Evolutionary conservation across 345 rosid species (phyloP).

Genomic region (Lepidium aucheri): DNA sequence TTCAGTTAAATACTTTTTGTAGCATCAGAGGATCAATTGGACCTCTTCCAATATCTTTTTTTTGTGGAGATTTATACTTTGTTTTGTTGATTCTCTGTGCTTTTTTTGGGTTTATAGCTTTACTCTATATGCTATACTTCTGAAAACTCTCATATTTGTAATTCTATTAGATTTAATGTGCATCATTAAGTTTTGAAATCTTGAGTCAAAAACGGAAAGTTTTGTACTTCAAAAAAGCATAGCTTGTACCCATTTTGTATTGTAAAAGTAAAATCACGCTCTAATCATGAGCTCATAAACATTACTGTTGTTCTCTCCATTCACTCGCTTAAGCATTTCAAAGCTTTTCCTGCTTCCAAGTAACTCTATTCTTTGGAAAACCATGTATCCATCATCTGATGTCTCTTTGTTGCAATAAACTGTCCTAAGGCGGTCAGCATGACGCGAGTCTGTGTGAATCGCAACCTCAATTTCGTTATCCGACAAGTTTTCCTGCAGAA

Average conservation of each 20-base stretch:
- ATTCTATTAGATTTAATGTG: constrained; percentile 1
- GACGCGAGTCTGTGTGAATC: constrained; percentile 81
- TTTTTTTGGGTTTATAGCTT: background rate
- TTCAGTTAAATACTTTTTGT: constrained; percentile 25
- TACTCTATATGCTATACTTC: constrained; percentile 10
- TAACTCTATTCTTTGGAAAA: constrained; percentile 62
- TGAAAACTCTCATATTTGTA: constrained; percentile 17
- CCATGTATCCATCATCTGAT: constrained; percentile 32
- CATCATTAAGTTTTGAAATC: background rate
- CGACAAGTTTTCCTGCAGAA: constrained; percentile 63
- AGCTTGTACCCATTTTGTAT: background rate
- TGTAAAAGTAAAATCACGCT: constrained; percentile 32
- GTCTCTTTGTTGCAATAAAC: constrained; percentile 53
- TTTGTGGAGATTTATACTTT: constrained; percentile 4
- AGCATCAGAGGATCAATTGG: constrained; percentile 16
- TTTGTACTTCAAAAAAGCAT: background rate
- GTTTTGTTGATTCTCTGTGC: constrained; percentile 18
- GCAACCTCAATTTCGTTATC: constrained; percentile 58
- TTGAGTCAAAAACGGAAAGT: background rate
- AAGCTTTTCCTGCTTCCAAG: constrained; percentile 72
- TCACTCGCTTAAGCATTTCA: constrained; percentile 74
- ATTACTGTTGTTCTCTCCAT: constrained; percentile 67
- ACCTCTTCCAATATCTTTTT: constrained; percentile 5
- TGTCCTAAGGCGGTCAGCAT: constrained; percentile 72
- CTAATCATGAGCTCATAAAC: constrained; percentile 76